phyloP scores from a whole-genome alignment of 2,329 filamentous ascomycete species.

The Lasiodiplodia gonubiensis region DNA sequence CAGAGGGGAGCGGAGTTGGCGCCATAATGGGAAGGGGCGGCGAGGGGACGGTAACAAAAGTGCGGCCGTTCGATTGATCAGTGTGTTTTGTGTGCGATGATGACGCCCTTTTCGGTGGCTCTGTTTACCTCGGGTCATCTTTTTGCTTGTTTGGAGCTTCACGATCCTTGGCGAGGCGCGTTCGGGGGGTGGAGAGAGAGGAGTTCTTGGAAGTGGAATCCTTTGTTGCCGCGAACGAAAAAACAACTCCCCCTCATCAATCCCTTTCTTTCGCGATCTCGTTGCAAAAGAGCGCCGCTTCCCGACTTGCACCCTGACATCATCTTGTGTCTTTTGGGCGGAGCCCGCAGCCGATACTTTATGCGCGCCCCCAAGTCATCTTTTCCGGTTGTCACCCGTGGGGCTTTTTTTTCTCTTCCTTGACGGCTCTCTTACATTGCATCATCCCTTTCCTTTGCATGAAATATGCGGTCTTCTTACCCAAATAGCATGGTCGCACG shows the following conservation, averaged over 20 bases:
- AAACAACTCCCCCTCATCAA: background rate
- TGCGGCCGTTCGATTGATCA: too few species aligned
- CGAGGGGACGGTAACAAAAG: too few species aligned
- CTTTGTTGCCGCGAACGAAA: background rate
- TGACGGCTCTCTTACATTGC: background rate
- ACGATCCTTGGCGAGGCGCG: background rate
- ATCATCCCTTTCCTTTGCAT: slow-evolving; percentile 4
- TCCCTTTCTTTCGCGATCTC: background rate
- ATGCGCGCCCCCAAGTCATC: background rate
- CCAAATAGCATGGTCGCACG: slow-evolving; percentile 4
- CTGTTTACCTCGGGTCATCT: too few species aligned
- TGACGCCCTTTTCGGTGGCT: too few species aligned
- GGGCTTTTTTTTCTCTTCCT: background rate
- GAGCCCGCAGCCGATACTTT: background rate
- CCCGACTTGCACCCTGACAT: background rate
- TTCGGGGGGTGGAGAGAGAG: background rate
- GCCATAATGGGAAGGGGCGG: too few species aligned
- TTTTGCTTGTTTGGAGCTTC: background rate
- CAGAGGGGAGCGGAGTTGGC: too few species aligned
- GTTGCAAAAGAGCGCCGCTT: background rate
- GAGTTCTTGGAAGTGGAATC: background rate
- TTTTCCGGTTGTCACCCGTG: background rate
- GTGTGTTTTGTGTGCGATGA: too few species aligned
- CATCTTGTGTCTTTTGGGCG: background rate
- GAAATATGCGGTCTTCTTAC: background rate